Percentiles rank a stretch among this genome's conserved stretches.
Evolutionary conservation across 495 filamentous ascomycete genomes (phyloP).

Genomic region (Trichoderma orchidacearum): DNA sequence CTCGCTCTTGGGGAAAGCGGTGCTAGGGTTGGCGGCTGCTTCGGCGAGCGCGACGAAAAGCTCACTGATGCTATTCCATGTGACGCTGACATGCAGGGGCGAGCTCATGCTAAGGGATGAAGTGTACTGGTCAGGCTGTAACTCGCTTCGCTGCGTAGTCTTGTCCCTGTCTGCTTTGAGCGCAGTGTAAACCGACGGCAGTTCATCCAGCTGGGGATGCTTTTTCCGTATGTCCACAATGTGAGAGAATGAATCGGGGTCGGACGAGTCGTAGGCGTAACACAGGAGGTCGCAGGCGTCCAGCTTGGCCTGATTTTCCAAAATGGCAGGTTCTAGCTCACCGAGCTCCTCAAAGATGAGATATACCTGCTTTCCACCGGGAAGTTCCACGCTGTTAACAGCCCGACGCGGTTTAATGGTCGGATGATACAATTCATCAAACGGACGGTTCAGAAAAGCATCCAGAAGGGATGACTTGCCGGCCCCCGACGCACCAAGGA

Average conservation of each 20-base stretch:
- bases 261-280: slow-evolving; percentile 92
- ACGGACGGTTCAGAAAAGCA: slow-evolving; percentile 79
- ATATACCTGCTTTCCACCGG: slow-evolving; percentile 93
- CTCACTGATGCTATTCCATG: slow-evolving; percentile 81
- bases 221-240: slow-evolving; percentile 66
- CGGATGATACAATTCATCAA: slow-evolving; percentile 75
- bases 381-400: slow-evolving; percentile 92
- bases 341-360: slow-evolving; percentile 91
- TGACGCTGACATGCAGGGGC: slow-evolving; percentile 86
- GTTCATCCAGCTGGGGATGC: slow-evolving; percentile 68
- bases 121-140: slow-evolving; percentile 89
- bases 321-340: slow-evolving; percentile 83
- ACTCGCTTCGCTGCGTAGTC: slow-evolving; percentile 79
- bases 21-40: slow-evolving; percentile 76
- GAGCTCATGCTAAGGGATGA: slow-evolving; percentile 64
- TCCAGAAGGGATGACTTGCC: slow-evolving; percentile 86
- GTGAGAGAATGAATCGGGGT: slow-evolving; percentile 87
- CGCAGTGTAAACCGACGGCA: slow-evolving; percentile 82
- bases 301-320: slow-evolving; percentile 86
- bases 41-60: slow-evolving; percentile 80
- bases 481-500: slow-evolving; percentile 69
- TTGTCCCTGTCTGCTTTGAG: slow-evolving; percentile 91
- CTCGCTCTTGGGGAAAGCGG: slow-evolving; percentile 74
- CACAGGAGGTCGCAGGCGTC: slow-evolving; percentile 87
- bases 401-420: slow-evolving; percentile 88